Evolutionary conservation across 129 eudicot species (phyloP).

Genomic region (Helianthus tuberosus): DNA sequence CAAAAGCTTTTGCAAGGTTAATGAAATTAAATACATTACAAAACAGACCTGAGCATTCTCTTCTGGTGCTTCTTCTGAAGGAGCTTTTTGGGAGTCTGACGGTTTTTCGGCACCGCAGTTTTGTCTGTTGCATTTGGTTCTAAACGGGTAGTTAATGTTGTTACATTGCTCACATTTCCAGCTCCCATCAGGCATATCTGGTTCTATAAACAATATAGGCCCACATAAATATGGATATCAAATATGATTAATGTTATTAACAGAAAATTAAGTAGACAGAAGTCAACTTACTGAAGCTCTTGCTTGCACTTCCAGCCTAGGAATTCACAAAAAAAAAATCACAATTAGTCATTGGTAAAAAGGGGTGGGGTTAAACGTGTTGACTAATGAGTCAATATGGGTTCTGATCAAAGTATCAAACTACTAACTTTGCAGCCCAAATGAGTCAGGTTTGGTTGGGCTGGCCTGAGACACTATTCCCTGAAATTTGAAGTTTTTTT

Average conservation of each 20-base stretch:
- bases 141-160: constrained; percentile 87
- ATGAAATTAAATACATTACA: constrained; percentile 28
- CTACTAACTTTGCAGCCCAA: not conserved
- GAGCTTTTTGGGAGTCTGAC: constrained; percentile 54
- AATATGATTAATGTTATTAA: not conserved
- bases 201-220: constrained; percentile 44
- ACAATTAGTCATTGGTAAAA: constrained; percentile 1
- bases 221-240: not conserved
- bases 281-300: constrained; percentile 68
- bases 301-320: constrained; percentile 63
- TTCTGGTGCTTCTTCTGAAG: constrained; percentile 54
- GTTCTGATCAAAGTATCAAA: not conserved
- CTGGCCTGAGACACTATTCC: not conserved
- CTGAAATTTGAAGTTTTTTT: not conserved
- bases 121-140: constrained; percentile 94
- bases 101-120: constrained; percentile 98
- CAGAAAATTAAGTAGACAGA: not conserved
- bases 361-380: not conserved
- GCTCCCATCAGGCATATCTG: constrained; percentile 94
- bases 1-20: constrained; percentile 15
- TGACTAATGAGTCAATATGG: not conserved
- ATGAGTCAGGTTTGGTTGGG: not conserved
- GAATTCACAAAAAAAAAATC: constrained; percentile 9
- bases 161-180: constrained; percentile 93
- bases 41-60: constrained; percentile 89